phyloP scores from a whole-genome alignment of 768 basidiomycete species.

The Cubamyces lactineus region DNA sequence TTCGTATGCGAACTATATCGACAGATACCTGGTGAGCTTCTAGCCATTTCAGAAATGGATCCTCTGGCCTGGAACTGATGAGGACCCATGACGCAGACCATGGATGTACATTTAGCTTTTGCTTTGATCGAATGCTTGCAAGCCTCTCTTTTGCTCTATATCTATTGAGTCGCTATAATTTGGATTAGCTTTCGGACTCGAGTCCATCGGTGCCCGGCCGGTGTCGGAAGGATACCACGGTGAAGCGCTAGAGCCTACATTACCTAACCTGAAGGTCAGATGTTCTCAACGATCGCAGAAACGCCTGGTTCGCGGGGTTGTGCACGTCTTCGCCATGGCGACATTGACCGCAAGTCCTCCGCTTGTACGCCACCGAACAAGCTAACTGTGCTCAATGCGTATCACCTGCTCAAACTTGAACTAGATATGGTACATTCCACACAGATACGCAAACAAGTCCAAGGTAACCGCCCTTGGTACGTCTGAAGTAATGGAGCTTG shows the following conservation, averaged over 20 bases:
- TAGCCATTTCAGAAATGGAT: not conserved
- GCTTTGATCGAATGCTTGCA: slow-evolving; percentile 5
- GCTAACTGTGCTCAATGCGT: not conserved
- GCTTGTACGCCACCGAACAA: not conserved
- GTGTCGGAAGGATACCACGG: too few relatives aligned
- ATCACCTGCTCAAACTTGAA: not conserved
- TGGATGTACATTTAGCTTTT: not conserved
- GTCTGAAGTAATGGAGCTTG: not conserved
- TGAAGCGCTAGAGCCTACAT: slow-evolving; percentile 1
- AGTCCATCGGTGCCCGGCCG: not conserved
- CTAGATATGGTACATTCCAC: not conserved
- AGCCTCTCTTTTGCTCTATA: slow-evolving; percentile 14
- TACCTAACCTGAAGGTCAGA: slow-evolving; percentile 5
- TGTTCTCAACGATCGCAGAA: not conserved
- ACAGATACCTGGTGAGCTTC: slow-evolving; percentile 5
- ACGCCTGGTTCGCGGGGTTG: not conserved
- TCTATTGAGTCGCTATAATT: slow-evolving; percentile 22
- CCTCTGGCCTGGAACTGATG: too few relatives aligned
- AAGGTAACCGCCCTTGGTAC: not conserved
- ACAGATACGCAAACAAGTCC: not conserved
- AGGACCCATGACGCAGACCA: not conserved
- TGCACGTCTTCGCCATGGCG: slow-evolving; percentile 12
- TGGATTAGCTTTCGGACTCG: slow-evolving; percentile 15
- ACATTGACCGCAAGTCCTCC: slow-evolving; percentile 13
- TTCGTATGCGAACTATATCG: not conserved